Evolutionary conservation across 768 basidiomycete genomes (phyloP), one percentile per base, ranked within the genome.

Genomic region (Serendipita sp.): DNA sequence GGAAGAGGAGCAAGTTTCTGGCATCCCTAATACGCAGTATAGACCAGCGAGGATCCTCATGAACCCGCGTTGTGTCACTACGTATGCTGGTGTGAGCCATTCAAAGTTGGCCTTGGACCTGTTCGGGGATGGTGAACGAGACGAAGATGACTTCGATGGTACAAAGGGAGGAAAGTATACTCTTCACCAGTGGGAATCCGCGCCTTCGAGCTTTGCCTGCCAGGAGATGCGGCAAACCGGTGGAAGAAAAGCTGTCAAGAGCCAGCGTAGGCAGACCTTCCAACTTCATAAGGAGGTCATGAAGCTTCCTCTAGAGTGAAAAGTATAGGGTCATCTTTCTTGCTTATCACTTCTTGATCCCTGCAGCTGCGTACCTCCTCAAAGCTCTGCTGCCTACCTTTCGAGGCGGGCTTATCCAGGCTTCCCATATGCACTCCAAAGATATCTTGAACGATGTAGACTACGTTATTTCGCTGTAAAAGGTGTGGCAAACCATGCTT

Each of bases 191-290:
- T 98, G 94, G 94, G 87, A 91, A 63, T 89, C 91, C 31, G 91
- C 96, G 3, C 96, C 96, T 0, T 94, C 97, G 72, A 91, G 88
- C 67, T 99, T 96, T 74, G 94, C 97, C 3, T 99, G 96, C 71
- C 96, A 98, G 75, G 96, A 99, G 73, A 90, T 91, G 73, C 81
- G 80, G 69, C 85, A 86, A 78, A 92, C 91, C 0, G 91, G 90
- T 4, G 91, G 91, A n/a, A 77, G 91, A 36, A 83, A 88, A 68
- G 91, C 91, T 3, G 82, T 88, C 3, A 94, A 94, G 74, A 91
- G 88, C 3, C 91, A 94, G 71, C 77, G 91, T 65, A 73, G 91
- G 66, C 78, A 92, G 10, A 83, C 83, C 15, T 94, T 93, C 74
- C 89, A 87, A 29, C 85, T 92, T 67, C 82, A 90, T 66, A 82